A percentile compares a stretch with the other conserved stretches of the same genome.
Evolutionary conservation across 108 stramenopile species (phyloP).

Genomic region (Schizochytrium sp.): DNA sequence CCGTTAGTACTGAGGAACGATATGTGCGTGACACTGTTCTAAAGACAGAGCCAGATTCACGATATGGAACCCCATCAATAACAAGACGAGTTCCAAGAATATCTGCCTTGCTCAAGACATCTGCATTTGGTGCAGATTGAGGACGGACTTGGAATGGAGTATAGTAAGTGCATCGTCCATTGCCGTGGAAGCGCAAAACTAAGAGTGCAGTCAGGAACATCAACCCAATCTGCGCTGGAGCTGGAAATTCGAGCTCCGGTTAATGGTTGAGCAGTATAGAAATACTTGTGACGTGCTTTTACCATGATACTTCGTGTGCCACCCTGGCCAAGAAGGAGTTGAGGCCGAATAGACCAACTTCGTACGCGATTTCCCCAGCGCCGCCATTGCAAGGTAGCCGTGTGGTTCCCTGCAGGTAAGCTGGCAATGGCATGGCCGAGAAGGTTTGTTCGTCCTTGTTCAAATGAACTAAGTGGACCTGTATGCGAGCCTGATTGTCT

Average conservation of each 20-base stretch:
- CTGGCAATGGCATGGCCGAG: conserved; percentile 66
- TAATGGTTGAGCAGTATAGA: conserved; percentile 64
- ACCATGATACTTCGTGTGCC: conserved; percentile 40
- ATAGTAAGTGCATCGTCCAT: neutral
- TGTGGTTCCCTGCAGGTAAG: conserved; percentile 70
- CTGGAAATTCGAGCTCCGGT: conserved; percentile 62
- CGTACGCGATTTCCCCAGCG: conserved; percentile 64
- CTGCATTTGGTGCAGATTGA: conserved; percentile 29
- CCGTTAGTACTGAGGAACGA: neutral
- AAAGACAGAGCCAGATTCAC: conserved; percentile 59
- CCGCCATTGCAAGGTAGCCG: conserved; percentile 72
- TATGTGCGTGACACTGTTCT: conserved; percentile 9
- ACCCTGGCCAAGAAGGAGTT: conserved; percentile 65
- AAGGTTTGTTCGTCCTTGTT: neutral
- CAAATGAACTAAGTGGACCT: conserved; percentile 17
- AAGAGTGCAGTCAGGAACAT: neutral
- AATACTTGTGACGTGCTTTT: conserved; percentile 67
- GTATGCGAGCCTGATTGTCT: conserved; percentile 57
- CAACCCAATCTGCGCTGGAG: conserved; percentile 14
- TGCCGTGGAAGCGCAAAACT: neutral
- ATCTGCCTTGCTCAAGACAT: conserved; percentile 25
- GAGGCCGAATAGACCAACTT: conserved; percentile 67
- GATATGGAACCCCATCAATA: conserved; percentile 69
- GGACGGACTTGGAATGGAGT: conserved; percentile 51
- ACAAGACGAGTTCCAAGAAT: conserved; percentile 58